Conservation (phyloP, 306 rosid genomes). For the Mimosa bimucronata region DNA sequence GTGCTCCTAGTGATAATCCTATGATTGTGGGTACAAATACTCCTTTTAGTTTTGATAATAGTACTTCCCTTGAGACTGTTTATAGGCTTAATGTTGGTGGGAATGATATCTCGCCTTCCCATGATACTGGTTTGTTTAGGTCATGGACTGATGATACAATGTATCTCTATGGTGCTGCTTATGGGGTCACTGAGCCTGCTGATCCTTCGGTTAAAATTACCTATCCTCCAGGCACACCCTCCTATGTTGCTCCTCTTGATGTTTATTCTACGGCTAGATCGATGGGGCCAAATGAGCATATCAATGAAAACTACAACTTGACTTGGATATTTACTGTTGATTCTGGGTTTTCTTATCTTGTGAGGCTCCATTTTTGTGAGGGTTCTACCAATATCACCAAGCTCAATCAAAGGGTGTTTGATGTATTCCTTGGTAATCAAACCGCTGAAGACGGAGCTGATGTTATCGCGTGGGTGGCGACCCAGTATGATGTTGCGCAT, state of each 20-base stretch:
- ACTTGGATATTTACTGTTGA: conserved; percentile 82
- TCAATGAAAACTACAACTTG: conserved; percentile 75
- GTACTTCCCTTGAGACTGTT: conserved; percentile 72
- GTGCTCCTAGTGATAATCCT: conserved; percentile 41
- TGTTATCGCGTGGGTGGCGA: conserved; percentile 56
- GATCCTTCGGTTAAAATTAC: conserved; percentile 54
- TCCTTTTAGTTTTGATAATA: conserved; percentile 53
- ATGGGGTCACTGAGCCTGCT: conserved; percentile 61
- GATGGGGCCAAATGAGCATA: conserved; percentile 63
- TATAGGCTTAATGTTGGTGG: conserved; percentile 90
- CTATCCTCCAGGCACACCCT: conserved; percentile 51
- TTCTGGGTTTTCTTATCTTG: conserved; percentile 80
- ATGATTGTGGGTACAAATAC: conserved; percentile 51
- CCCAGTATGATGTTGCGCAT: not conserved
- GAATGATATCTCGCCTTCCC: conserved; percentile 71
- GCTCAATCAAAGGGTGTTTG: conserved; percentile 64
- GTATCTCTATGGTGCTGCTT: conserved; percentile 64
- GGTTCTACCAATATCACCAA: conserved; percentile 43
- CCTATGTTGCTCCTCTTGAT: conserved; percentile 66
- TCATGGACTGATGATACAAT: conserved; percentile 72
- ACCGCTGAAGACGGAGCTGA: conserved; percentile 61
- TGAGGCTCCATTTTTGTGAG: conserved; percentile 94
- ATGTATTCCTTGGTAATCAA: conserved; percentile 66
- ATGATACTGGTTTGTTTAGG: conserved; percentile 85
- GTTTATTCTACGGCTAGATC: conserved; percentile 83